Base-by-base conservation (phyloP, 495 filamentous ascomycete species). In the Aeminium ludgeri region DNA sequence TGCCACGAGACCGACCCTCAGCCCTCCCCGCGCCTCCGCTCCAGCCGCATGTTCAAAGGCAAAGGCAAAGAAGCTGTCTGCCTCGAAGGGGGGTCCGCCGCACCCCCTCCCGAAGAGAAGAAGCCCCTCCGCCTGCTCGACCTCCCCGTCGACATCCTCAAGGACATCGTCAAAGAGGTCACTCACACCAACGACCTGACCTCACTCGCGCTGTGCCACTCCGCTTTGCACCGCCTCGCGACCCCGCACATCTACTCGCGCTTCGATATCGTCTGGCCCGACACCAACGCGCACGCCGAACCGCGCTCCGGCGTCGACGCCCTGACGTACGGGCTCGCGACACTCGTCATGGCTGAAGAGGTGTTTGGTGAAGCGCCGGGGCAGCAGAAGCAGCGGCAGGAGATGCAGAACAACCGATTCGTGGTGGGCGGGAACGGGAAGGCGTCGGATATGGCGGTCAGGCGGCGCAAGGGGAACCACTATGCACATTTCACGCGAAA, bases 211-310 rank as follows among this genome's bases (percentile, higher is more conserved):
- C 63, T 85, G 35, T 82, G 83, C 25, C 83, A 85, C 60, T 86
- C 83, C 13, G 72, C 78, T n/a, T 70, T 96, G 11, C 82, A 93
- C 61, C 62, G 65, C 30, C 66, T 96, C 32, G 74, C 81, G 0
- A 78, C 86, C 12, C 84, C 85, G 8, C 73, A 79, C 40, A 91
- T 96, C 52, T 96, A 96, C 57, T 80, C 82, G 1, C 74, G 82
- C 19, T 94, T 96, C 56, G 83, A 93, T 55, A 93, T 94, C 45
- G 78, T 89, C 30, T 96, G 86, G 86, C 87, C 86, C 0, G 83
- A 91, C 48, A 72, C 69, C 5, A 62, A 69, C 33, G 62, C 69
- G 16, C 60, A 72, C 2, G 64, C 72, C 3, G 76, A 82, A 43
- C 72, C 80, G 36, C 68, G 76, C 10, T 70, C 73, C 20, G 83